A percentile compares a stretch with the other conserved stretches of the same genome.
Conservation (phyloP, 495 filamentous ascomycete genomes). For the Podospora anserina region DNA sequence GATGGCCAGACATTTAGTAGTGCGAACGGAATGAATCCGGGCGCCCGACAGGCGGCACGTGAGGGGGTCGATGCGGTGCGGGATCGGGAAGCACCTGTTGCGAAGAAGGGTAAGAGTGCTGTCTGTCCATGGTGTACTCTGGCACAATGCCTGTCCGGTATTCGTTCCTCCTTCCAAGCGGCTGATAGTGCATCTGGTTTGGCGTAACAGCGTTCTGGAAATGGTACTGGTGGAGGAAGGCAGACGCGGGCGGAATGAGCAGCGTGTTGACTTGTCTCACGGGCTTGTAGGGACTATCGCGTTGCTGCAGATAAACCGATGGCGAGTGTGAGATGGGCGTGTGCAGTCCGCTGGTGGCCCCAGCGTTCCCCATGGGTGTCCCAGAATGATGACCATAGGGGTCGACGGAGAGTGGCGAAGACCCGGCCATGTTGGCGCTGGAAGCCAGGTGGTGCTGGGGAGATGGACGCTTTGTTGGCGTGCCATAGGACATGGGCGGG, state of each 20-base stretch:
- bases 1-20: not conserved
- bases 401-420: slow-evolving; percentile 49
- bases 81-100: slow-evolving; percentile 2
- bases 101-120: not conserved
- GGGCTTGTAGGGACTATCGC: slow-evolving; percentile 83
- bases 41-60: not conserved
- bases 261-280: slow-evolving; percentile 85
- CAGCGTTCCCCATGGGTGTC: slow-evolving; percentile 21
- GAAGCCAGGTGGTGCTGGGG: slow-evolving; percentile 35
- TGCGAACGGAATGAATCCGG: not conserved
- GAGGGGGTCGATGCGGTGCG: not conserved
- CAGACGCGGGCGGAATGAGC: slow-evolving; percentile 80
- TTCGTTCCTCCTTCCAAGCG: slow-evolving; percentile 75
- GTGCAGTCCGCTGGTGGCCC: slow-evolving; percentile 42
- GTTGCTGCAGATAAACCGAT: slow-evolving; percentile 58
- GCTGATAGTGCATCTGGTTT: slow-evolving; percentile 95
- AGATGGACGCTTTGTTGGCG: slow-evolving; percentile 42
- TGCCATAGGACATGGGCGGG: slow-evolving; percentile 35
- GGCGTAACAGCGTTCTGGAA: slow-evolving; percentile 47
- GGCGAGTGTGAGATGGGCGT: slow-evolving; percentile 56
- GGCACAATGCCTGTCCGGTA: slow-evolving; percentile 79
- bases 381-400: slow-evolving; percentile 39
- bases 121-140: slow-evolving; percentile 49
- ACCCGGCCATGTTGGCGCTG: slow-evolving; percentile 34
- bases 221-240: slow-evolving; percentile 70